Conservation (phyloP, 805 yeast genomes). For the Brettanomyces anomalus region DNA sequence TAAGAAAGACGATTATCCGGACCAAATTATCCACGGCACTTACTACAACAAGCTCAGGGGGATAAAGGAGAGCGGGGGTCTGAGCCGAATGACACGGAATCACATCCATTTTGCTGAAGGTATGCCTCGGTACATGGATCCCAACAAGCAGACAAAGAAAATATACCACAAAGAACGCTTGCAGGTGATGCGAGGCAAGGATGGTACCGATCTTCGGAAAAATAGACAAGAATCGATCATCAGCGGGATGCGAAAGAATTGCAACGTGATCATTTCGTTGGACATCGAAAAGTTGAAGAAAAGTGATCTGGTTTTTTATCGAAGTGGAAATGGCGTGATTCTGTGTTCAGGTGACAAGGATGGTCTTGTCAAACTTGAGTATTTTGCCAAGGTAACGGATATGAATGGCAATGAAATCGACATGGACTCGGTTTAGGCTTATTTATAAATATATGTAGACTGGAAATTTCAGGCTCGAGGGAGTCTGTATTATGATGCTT, state of each 20-base stretch:
- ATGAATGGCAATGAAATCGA: conserved; percentile 4
- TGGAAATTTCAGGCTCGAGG: too few relatives aligned
- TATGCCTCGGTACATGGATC: conserved; percentile 22
- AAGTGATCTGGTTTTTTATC: conserved; percentile 42
- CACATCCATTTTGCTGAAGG: conserved; percentile 82
- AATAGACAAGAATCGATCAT: conserved; percentile 32
- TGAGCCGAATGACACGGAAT: conserved; percentile 63
- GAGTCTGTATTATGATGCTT: too few relatives aligned
- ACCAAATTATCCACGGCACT: conserved; percentile 74
- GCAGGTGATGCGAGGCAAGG: not conserved
- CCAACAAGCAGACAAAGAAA: conserved; percentile 9
- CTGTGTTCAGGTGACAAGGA: conserved; percentile 50
- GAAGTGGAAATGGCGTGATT: conserved; percentile 68
- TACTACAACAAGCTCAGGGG: conserved; percentile 33
- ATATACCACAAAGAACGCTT: not conserved
- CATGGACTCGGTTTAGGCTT: not conserved
- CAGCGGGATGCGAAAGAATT: conserved; percentile 64
- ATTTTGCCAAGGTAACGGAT: conserved; percentile 28
- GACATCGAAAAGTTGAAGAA: conserved; percentile 41
- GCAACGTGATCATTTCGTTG: conserved; percentile 53
- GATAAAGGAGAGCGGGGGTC: conserved; percentile 46
- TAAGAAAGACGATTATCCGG: conserved; percentile 35
- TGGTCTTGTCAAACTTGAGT: conserved; percentile 41
- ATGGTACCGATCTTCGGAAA: not conserved
- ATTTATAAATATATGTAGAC: not conserved